Base-by-base conservation (phyloP, 176 grass and related monocot genomes). In the Canna indica region DNA sequence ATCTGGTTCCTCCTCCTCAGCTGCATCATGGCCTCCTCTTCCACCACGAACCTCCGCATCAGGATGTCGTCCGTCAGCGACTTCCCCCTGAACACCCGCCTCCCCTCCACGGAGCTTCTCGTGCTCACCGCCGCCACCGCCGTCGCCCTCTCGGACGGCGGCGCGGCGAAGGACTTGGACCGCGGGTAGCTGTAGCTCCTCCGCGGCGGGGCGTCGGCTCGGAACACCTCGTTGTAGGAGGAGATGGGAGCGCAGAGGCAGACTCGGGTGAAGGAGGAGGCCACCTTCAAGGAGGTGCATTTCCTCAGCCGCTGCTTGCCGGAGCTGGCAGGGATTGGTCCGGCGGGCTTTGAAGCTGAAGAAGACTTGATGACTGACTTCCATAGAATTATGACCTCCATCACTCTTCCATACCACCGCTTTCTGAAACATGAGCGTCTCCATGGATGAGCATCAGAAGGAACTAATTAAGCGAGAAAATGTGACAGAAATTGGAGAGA, bases 161-260 rank as follows among this genome's bases (percentile, higher is more conserved):
- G 11, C 34, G 63, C 28, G 14, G 34, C 69, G 4, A 32, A 77
- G 2, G 75, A 59, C 12, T 69, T 77, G 4, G 87, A 91, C 29
- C 95, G 76, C 25, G 95, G 84, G 53, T 90, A 94, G 73, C 95
- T 99, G 74, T 93, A 94, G 82, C 95, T 99, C 22, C 90, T 83
- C 14, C 95, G 83, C 44, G 86, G 95, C 26, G 84, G 84, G 24
- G 77, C 79, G 57, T 99, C 95, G 26, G 78, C 64, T 58, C 75
- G 86, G 67, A 99, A 94, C 74, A 80, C 86, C 53, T 90, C 85
- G 52, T 74, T 99, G 78, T 99, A 99, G 0, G 95, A 90, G 10
- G 90, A 99, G 76, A 99, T 99, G 30, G 95, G 95, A 31, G 84
- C 90, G 59, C 95, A 99, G 5, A 99, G 89, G 73, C 95, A 99